These are phyloP conservation scores for Dioszegia aurantiaca DNA, from an alignment of 768 basidiomycete species.

Conservation along the genomic window DNA sequence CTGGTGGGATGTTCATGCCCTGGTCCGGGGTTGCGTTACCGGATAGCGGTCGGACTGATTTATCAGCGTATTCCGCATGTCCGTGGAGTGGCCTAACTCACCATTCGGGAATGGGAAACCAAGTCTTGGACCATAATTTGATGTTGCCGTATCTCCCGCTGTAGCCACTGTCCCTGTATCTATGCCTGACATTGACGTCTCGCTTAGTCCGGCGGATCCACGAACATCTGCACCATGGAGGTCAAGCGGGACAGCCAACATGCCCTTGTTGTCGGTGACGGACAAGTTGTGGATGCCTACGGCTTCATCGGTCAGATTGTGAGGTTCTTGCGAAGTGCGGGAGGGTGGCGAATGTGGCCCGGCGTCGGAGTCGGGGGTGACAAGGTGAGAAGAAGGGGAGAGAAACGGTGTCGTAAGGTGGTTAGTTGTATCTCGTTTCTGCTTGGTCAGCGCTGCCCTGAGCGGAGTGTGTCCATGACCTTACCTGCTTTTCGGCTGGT, in stretches of 20 bases:
- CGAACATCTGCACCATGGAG: slow-evolving; percentile 3
- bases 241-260: slow-evolving; percentile 17
- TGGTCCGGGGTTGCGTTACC: slow-evolving; percentile 21
- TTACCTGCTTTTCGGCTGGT: slow-evolving; percentile 29
- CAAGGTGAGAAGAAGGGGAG: slow-evolving; percentile 20
- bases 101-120: slow-evolving; percentile 43
- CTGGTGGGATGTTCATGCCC: slow-evolving; percentile 35
- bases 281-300: slow-evolving; percentile 8
- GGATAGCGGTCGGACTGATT: slow-evolving; percentile 36
- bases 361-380: slow-evolving; percentile 30
- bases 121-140: slow-evolving; percentile 17
- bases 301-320: not conserved
- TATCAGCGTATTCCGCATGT: slow-evolving; percentile 1
- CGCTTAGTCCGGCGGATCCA: not conserved
- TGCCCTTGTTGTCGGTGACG: slow-evolving; percentile 22
- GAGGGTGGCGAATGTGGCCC: slow-evolving; percentile 19
- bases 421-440: slow-evolving; percentile 9
- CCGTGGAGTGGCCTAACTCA: slow-evolving; percentile 11
- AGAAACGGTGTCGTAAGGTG: slow-evolving; percentile 20
- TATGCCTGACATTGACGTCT: not conserved
- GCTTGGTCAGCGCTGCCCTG: slow-evolving; percentile 3
- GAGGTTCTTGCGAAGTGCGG: not conserved
- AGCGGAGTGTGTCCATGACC: not conserved
- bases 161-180: not conserved
- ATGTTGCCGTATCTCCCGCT: slow-evolving; percentile 8